A percentile compares a stretch with the other conserved stretches of the same genome.
Conservation (phyloP, 768 basidiomycete species). For the Hirschioporus abietinus region DNA sequence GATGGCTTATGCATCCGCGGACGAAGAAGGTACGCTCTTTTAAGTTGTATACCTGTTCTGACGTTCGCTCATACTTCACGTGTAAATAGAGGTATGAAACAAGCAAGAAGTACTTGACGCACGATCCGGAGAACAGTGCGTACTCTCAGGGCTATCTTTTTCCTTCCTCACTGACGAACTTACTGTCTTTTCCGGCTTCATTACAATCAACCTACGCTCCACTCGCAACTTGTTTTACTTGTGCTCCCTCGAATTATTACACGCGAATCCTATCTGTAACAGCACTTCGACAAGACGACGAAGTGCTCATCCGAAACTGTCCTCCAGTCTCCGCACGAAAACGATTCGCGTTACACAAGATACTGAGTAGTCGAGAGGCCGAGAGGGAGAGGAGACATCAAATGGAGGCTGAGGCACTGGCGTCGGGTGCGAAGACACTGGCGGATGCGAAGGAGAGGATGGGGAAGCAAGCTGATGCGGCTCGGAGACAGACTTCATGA, state of each 20-base stretch:
- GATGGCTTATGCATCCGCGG: slow-evolving; percentile 62
- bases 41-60: not conserved
- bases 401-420: not conserved
- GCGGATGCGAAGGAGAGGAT: not conserved
- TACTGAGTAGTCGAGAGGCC: slow-evolving; percentile 64
- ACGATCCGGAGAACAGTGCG: slow-evolving; percentile 70
- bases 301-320: slow-evolving; percentile 76
- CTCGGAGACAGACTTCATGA: not conserved
- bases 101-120: slow-evolving; percentile 73
- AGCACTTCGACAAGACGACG: slow-evolving; percentile 66
- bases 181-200: slow-evolving; percentile 8
- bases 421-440: not conserved
- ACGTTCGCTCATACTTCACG: slow-evolving; percentile 10
- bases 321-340: slow-evolving; percentile 76
- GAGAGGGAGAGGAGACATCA: slow-evolving; percentile 37
- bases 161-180: not conserved
- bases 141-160: slow-evolving; percentile 6
- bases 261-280: slow-evolving; percentile 2
- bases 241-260: not conserved
- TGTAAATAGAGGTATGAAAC: slow-evolving; percentile 56
- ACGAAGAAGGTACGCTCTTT: slow-evolving; percentile 64
- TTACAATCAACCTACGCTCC: not conserved
- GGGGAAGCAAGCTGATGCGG: not conserved
- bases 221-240: slow-evolving; percentile 10
- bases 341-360: slow-evolving; percentile 63